Evolutionary conservation across 495 filamentous ascomycete genomes (phyloP).

Genomic region (Venustampulla echinocandica): DNA sequence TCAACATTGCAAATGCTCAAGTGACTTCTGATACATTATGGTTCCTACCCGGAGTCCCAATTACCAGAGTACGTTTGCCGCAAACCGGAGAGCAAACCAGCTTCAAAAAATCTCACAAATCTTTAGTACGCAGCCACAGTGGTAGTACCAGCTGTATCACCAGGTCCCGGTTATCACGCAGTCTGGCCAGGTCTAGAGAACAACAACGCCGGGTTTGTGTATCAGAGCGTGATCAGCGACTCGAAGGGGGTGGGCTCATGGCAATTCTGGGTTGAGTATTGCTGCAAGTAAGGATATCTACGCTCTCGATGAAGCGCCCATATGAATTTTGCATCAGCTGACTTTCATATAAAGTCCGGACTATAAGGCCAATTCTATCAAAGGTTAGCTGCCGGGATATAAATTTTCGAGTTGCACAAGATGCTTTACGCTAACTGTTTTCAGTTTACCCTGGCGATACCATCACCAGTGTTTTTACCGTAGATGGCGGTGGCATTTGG

Average conservation of each 20-base stretch:
- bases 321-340: not conserved
- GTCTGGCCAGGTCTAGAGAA: slow-evolving; percentile 14
- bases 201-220: slow-evolving; percentile 1
- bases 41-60: slow-evolving; percentile 2
- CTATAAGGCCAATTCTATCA: slow-evolving; percentile 6
- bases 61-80: slow-evolving; percentile 3
- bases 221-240: slow-evolving; percentile 11
- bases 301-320: too few relatives aligned
- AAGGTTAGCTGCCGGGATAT: not conserved
- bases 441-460: slow-evolving; percentile 13
- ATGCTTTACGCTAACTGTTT: too few relatives aligned
- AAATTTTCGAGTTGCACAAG: not conserved
- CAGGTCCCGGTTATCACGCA: slow-evolving; percentile 2
- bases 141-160: slow-evolving; percentile 11
- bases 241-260: slow-evolving; percentile 9
- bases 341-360: slow-evolving; percentile 3
- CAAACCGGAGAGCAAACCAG: not conserved
- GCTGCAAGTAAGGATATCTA: slow-evolving; percentile 10
- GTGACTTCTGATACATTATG: not conserved
- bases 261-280: slow-evolving; percentile 16
- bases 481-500: slow-evolving; percentile 3
- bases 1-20: too few relatives aligned
- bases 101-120: not conserved
- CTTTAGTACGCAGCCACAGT: slow-evolving; percentile 6
- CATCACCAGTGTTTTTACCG: slow-evolving; percentile 12